Evolutionary conservation across 1,284 basidiomycete genomes (phyloP).

Genomic region (Tremellales sp.): DNA sequence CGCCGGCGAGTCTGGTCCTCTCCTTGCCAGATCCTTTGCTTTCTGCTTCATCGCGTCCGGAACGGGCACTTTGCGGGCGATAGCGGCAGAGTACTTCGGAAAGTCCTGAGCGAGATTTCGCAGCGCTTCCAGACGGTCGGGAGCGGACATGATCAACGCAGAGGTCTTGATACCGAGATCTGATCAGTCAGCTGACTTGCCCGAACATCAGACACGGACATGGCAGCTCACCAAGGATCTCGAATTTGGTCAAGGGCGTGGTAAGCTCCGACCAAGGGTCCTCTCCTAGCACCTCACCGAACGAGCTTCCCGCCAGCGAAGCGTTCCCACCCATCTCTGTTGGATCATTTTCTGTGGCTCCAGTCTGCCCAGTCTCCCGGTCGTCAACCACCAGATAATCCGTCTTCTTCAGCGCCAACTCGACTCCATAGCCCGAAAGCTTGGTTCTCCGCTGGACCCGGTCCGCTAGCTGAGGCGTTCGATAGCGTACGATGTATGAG

Average conservation of each 20-base stretch:
- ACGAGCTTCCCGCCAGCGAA: slow-evolving; percentile 7
- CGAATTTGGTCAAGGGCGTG: slow-evolving; percentile 60
- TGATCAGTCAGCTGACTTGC: slow-evolving; percentile 32
- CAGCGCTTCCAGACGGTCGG: slow-evolving; percentile 60
- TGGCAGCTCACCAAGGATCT: slow-evolving; percentile 55
- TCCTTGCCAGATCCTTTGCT: slow-evolving; percentile 53
- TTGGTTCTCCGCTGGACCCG: slow-evolving; percentile 37
- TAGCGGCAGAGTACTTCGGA: slow-evolving; percentile 70
- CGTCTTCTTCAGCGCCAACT: slow-evolving; percentile 91
- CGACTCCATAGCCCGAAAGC: slow-evolving; percentile 84
- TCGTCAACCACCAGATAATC: slow-evolving; percentile 95
- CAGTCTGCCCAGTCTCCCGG: slow-evolving; percentile 44
- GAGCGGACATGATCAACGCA: slow-evolving; percentile 64
- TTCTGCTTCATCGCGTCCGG: slow-evolving; percentile 55
- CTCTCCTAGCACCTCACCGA: slow-evolving; percentile 30
- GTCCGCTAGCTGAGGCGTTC: slow-evolving; percentile 48
- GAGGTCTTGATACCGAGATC: slow-evolving; percentile 70
- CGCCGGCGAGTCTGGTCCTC: slow-evolving; percentile 20
- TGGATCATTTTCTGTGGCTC: not conserved
- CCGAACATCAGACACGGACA: not conserved
- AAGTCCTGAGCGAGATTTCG: slow-evolving; percentile 77
- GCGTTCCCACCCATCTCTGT: not conserved
- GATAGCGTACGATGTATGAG: slow-evolving; percentile 70
- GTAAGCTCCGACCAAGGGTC: slow-evolving; percentile 53
- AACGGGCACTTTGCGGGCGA: slow-evolving; percentile 61